Conservation (phyloP, 345 rosid genomes). For the Camelina neglecta region DNA sequence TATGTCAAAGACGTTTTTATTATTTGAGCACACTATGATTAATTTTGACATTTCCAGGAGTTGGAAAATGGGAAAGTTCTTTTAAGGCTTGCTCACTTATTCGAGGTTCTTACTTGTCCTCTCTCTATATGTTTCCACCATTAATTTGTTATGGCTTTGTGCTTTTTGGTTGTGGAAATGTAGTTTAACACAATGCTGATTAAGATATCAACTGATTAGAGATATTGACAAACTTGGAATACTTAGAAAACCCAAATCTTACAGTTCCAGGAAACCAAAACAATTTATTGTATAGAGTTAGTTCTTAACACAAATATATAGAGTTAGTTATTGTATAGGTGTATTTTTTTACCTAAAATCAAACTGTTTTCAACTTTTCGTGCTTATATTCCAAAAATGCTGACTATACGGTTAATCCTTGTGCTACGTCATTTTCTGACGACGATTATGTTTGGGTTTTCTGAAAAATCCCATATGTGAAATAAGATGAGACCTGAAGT, state of each 20-base stretch:
- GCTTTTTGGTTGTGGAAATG: conserved; percentile 16
- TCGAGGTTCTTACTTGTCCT: conserved; percentile 60
- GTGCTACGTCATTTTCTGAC: neutral
- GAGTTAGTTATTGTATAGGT: no score
- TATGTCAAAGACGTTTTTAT: neutral
- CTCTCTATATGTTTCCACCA: conserved; percentile 11
- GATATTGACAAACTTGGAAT: conserved; percentile 17
- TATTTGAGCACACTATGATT: conserved; percentile 7
- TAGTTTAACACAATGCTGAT: neutral
- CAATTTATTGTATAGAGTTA: neutral
- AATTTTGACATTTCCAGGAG: conserved; percentile 55
- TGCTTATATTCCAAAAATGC: neutral
- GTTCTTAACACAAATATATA: neutral
- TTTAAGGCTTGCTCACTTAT: conserved; percentile 89
- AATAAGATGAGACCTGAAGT: neutral
- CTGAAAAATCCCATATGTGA: neutral
- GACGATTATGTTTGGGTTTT: neutral
- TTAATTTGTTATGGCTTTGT: neutral
- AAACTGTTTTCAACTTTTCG: neutral
- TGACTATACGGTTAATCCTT: neutral
- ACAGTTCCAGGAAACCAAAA: neutral
- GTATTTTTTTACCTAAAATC: neutral
- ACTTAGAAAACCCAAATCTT: neutral
- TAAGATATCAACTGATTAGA: conserved; percentile 3
- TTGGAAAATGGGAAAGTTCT: conserved; percentile 78